Evolutionary conservation across 352 stramenopile species (phyloP), one percentile per base, ranked within the genome.

Genomic region (Pythium phragmitis): DNA sequence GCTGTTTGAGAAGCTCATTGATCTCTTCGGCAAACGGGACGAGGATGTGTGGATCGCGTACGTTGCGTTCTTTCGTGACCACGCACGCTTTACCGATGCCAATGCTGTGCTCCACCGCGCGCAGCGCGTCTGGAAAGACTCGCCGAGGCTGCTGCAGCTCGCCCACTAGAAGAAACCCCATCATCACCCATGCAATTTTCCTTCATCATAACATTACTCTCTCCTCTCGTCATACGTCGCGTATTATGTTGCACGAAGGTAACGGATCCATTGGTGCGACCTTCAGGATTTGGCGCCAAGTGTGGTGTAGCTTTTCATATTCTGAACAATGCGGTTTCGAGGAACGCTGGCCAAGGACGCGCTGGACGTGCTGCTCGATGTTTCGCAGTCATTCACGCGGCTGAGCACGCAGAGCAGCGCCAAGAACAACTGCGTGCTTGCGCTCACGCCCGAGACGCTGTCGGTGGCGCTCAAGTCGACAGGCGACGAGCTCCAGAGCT

Each of bases 1-100:
- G 56, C 65, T 96, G 47, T 94, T 91, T 61, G 87, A 96, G 68
- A 91, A 91, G 72, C 62, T 94, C 50, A 72, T 96, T 33, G 87
- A 94, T 51, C 67, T 96, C 3, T 96, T 89, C 37, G 82, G 87
- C 46, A 56, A 57, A 41, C 48, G 60, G 26, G 62, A 76, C 4
- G 81, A 93, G 57, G 82, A 88, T 37, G 76, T 87, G 4, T 96
- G 83, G 82, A 58, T 91, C 67, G 70, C 69, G 54, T 96, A 96
- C 72, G 74, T 94, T 41, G 72, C 65, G 56, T 91, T 92, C 41
- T 85, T 79, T 60, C 65, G 67, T 11, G 67, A 73, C 39, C 67
- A 71, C 14, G 67, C 60, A 23, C 57, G 61, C 37, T 82, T 75
- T 57, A 71, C 74, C 2, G 85, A 96, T 46, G 83, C 87, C 14